phyloP scores from a whole-genome alignment of 129 eudicot genomes.

The Escallonia herrerae region DNA sequence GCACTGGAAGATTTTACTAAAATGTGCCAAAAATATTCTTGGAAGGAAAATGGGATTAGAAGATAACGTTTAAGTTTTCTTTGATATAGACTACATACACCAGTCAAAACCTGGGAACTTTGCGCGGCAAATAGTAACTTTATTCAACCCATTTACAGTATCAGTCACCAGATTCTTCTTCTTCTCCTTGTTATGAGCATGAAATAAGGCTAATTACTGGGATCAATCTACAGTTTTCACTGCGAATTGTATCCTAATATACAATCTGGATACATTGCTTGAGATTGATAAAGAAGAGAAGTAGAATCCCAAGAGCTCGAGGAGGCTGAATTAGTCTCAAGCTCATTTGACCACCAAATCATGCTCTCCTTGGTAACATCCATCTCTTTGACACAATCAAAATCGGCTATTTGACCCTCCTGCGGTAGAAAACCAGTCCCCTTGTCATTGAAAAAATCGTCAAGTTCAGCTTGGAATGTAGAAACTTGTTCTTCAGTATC shows the following conservation, averaged over 20 bases:
- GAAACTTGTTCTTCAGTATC: slow-evolving; percentile 20
- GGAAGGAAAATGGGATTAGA: too few species aligned
- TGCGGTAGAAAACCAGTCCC: slow-evolving; percentile 6
- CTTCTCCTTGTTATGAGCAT: slow-evolving; percentile 1
- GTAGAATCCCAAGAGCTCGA: slow-evolving; percentile 58
- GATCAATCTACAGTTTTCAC: background rate
- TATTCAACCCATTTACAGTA: too few species aligned
- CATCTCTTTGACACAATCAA: slow-evolving; percentile 47
- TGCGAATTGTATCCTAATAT: slow-evolving; percentile 29
- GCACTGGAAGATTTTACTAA: too few species aligned
- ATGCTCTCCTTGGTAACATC: slow-evolving; percentile 35
- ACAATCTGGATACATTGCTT: slow-evolving; percentile 29
- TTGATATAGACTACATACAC: too few species aligned
- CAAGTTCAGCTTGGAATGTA: slow-evolving; percentile 36
- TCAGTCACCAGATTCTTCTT: too few species aligned
- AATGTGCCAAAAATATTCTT: too few species aligned
- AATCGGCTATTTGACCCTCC: slow-evolving; percentile 20
- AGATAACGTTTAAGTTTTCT: too few species aligned
- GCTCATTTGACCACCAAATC: slow-evolving; percentile 67
- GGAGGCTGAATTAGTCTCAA: slow-evolving; percentile 42
- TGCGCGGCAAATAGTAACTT: too few species aligned
- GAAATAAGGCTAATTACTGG: background rate
- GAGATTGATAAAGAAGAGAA: slow-evolving; percentile 26
- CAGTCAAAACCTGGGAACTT: too few species aligned
- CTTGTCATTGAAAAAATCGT: slow-evolving; percentile 27